Evolutionary conservation across 148 eudicot species (phyloP).

Genomic region (Vaccinium macrocarpon): DNA sequence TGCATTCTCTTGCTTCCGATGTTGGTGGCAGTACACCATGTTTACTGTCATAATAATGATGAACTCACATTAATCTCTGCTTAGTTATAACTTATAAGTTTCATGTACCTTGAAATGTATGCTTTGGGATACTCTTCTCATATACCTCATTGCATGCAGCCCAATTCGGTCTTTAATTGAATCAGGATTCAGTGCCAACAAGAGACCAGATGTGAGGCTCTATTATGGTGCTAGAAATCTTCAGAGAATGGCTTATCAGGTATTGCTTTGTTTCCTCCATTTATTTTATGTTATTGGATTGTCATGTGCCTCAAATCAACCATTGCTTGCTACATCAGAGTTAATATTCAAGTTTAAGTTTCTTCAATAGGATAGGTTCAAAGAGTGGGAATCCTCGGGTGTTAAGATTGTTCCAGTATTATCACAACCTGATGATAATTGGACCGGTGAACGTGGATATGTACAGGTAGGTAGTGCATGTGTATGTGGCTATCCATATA

Average conservation of each 20-base stretch:
- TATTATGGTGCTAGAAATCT: constrained; percentile 95
- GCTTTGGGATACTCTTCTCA: background rate
- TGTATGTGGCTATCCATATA: background rate
- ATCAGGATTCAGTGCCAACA: constrained; percentile 69
- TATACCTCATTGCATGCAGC: constrained; percentile 42
- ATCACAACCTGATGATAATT: constrained; percentile 73
- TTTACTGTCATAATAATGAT: background rate
- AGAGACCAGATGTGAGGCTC: constrained; percentile 90
- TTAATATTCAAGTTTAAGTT: constrained; percentile 16
- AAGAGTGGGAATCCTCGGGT: constrained; percentile 84
- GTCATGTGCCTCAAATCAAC: background rate
- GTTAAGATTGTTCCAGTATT: constrained; percentile 77
- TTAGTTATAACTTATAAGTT: background rate
- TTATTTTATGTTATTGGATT: background rate
- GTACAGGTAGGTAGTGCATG: constrained; percentile 62
- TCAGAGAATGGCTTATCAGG: constrained; percentile 96
- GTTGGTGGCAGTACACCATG: background rate
- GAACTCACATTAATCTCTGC: background rate
- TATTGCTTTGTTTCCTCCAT: constrained; percentile 18
- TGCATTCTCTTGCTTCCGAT: background rate
- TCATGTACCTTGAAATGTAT: background rate
- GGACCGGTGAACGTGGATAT: constrained; percentile 85
- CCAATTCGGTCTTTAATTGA: constrained; percentile 93
- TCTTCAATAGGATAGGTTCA: constrained; percentile 69
- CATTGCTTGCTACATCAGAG: background rate